Evolutionary conservation across 2,329 filamentous ascomycete genomes (phyloP).

Genomic region (Raffaelea ambrosiae): DNA sequence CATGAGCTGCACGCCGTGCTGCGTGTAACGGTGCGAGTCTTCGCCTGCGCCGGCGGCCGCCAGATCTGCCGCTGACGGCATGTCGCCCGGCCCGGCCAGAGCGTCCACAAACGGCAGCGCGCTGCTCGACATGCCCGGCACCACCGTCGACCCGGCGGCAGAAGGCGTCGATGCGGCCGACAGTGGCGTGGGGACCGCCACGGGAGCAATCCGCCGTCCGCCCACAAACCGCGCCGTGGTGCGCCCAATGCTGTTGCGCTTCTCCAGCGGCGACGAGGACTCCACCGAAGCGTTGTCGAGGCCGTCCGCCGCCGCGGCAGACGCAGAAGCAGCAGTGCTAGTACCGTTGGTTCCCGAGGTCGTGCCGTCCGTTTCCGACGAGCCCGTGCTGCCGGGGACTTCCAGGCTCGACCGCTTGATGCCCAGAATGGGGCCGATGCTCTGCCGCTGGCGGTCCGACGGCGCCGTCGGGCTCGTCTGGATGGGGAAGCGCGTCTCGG

Average conservation of each 20-base stretch:
- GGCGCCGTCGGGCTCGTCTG: constrained; percentile 55
- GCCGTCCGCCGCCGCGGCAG: constrained; percentile 13
- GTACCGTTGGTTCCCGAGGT: constrained; percentile 9
- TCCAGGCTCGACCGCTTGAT: constrained; percentile 66
- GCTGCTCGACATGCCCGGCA: neutral
- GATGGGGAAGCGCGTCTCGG: constrained; percentile 79
- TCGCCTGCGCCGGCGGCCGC: neutral
- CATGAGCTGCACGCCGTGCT: constrained; percentile 56
- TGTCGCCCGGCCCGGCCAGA: neutral
- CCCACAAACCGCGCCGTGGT: constrained; percentile 43
- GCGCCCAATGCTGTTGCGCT: constrained; percentile 56
- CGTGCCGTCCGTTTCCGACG: constrained; percentile 17
- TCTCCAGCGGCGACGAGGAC: constrained; percentile 34
- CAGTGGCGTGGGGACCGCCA: constrained; percentile 19
- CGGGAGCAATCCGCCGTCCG: constrained; percentile 37
- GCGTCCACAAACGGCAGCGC: neutral
- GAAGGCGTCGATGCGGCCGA: constrained; percentile 17
- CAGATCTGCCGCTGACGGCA: neutral
- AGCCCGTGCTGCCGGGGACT: constrained; percentile 52
- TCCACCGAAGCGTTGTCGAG: constrained; percentile 11
- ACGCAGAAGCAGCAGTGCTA: no score
- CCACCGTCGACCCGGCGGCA: neutral
- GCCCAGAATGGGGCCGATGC: constrained; percentile 39
- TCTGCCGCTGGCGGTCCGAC: constrained; percentile 37
- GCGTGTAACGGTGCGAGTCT: constrained; percentile 13